phyloP scores from a whole-genome alignment of 2,329 filamentous ascomycete genomes.

The Lachnellula occidentalis region DNA sequence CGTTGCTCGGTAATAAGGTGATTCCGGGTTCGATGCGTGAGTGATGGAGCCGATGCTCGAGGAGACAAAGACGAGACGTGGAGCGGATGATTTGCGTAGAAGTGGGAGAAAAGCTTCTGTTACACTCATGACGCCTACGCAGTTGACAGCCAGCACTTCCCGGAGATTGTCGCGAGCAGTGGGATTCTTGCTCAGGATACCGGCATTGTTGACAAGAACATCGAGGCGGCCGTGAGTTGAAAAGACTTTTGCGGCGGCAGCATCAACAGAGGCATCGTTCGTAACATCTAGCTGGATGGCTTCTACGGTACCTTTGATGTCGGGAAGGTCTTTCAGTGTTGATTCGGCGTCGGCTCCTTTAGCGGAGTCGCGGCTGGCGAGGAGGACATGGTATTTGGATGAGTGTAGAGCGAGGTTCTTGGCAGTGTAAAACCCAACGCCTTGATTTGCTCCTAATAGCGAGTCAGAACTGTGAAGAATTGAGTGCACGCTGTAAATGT shows the following conservation, averaged over 20 bases:
- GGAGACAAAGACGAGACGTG: slow-evolving; percentile 21
- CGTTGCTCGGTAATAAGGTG: not conserved
- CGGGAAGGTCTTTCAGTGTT: not conserved
- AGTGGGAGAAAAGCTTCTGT: slow-evolving; percentile 20
- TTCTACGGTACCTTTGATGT: slow-evolving; percentile 12
- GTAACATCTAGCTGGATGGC: slow-evolving; percentile 18
- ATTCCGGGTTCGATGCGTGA: slow-evolving; percentile 7
- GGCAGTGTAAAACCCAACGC: slow-evolving; percentile 37
- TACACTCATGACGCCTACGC: slow-evolving; percentile 9
- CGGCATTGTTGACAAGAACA: slow-evolving; percentile 27
- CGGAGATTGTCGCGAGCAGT: slow-evolving; percentile 2
- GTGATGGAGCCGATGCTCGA: slow-evolving; percentile 15
- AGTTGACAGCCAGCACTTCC: slow-evolving; percentile 12
- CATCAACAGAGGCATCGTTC: slow-evolving; percentile 9
- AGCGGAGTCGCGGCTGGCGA: slow-evolving; percentile 7
- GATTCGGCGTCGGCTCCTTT: slow-evolving; percentile 10
- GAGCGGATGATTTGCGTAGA: slow-evolving; percentile 7
- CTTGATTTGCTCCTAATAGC: slow-evolving; percentile 34
- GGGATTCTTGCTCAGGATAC: slow-evolving; percentile 5
- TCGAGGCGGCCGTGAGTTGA: slow-evolving; percentile 21
- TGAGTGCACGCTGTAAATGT: not conserved
- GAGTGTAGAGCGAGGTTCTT: slow-evolving; percentile 17
- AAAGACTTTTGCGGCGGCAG: slow-evolving; percentile 15
- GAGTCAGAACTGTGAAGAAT: not conserved
- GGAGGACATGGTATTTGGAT: slow-evolving; percentile 14